phyloP scores from a whole-genome alignment of 441 rosid genomes.

The Iberis amara region DNA sequence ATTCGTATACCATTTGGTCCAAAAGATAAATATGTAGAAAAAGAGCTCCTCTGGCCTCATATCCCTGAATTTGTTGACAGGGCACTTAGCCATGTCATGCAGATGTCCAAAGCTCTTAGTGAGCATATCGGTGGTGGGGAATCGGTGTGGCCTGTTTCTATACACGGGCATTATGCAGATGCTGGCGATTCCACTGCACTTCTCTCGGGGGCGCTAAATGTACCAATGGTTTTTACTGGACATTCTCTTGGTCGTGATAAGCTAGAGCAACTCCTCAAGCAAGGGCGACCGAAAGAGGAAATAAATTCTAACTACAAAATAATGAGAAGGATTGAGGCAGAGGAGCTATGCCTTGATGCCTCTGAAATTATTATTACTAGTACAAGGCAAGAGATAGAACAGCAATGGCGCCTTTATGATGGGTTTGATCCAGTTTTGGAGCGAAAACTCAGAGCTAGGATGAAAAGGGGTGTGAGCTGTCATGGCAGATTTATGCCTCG shows the following conservation, averaged over 20 bases:
- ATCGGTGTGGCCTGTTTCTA: conserved; percentile 77
- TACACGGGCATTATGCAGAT: conserved; percentile 90
- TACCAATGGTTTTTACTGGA: conserved; percentile 88
- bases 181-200: conserved; percentile 82
- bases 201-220: conserved; percentile 78
- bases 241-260: conserved; percentile 90
- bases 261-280: conserved; percentile 73
- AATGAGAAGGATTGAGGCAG: conserved; percentile 80
- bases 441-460: conserved; percentile 79
- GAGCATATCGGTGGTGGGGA: conserved; percentile 64
- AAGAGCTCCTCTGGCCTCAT: conserved; percentile 79
- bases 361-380: conserved; percentile 82
- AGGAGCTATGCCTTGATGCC: conserved; percentile 67
- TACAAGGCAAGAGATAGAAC: conserved; percentile 81
- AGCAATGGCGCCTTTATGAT: conserved; percentile 88
- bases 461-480: conserved; percentile 78
- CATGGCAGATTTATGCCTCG: conserved; percentile 85
- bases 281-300: conserved; percentile 74
- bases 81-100: conserved; percentile 66
- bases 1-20: conserved; percentile 89
- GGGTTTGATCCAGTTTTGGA: conserved; percentile 76
- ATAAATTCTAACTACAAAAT: conserved; percentile 70
- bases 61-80: conserved; percentile 83
- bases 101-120: conserved; percentile 77
- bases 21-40: conserved; percentile 60